Evolutionary conservation across 306 rosid genomes (phyloP).

Genomic region (Prunus persica): DNA sequence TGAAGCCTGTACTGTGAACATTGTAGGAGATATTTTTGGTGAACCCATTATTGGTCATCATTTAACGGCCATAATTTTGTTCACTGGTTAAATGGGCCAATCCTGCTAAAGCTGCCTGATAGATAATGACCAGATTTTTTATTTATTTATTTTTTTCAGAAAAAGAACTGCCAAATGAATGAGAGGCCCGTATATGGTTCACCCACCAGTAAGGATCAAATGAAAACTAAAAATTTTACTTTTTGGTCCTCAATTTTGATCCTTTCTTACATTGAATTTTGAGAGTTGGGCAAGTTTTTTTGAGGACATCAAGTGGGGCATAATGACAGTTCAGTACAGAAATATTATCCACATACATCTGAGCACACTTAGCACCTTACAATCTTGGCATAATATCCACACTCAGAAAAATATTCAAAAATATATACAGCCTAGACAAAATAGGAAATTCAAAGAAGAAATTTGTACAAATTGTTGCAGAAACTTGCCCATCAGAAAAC

Average conservation of each 20-base stretch:
- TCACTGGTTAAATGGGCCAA: neutral
- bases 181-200: conserved; percentile 13
- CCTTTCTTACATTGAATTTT: neutral
- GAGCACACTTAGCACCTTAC: conserved; percentile 55
- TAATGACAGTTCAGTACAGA: conserved; percentile 12
- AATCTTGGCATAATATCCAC: conserved; percentile 45
- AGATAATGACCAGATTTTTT: neutral
- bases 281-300: neutral
- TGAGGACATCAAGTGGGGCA: conserved; percentile 8
- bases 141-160: neutral
- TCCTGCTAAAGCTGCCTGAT: neutral
- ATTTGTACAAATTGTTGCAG: neutral
- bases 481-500: conserved; percentile 15
- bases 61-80: neutral
- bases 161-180: conserved; percentile 2
- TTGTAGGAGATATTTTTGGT: neutral
- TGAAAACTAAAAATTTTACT: neutral
- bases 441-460: conserved; percentile 8
- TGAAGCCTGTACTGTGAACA: no score
- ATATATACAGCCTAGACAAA: conserved; percentile 1
- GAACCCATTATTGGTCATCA: neutral
- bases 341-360: conserved; percentile 51
- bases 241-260: conserved; percentile 8
- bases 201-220: conserved; percentile 16
- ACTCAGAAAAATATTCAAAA: conserved; percentile 1